These are phyloP conservation scores for Pseudogymnoascus sp. DNA, from an alignment of 2,329 filamentous ascomycete genomes.

Conservation along the genomic window DNA sequence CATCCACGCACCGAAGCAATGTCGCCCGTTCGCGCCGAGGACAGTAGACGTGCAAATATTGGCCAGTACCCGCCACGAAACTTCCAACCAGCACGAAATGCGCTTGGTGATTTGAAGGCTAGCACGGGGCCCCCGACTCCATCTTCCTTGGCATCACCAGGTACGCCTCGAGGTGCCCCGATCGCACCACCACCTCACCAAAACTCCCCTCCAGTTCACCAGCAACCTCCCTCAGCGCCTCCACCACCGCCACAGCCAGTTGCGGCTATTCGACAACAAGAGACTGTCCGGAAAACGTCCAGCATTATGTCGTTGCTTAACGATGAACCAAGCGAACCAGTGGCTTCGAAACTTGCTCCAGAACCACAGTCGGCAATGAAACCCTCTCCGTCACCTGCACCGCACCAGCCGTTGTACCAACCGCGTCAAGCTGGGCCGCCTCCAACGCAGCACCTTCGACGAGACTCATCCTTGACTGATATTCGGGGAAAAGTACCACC, in stretches of 20 bases:
- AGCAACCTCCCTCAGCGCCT: conserved; percentile 11
- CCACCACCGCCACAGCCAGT: conserved; percentile 24
- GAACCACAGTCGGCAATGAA: conserved; percentile 14
- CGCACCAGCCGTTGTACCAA: conserved; percentile 27
- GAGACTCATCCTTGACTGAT: conserved; percentile 25
- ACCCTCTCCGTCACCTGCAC: conserved; percentile 24
- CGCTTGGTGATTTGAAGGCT: conserved; percentile 21
- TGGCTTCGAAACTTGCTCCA: conserved; percentile 15
- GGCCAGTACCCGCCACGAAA: conserved; percentile 24
- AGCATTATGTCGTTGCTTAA: conserved; percentile 57
- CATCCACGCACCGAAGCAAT: conserved; percentile 22
- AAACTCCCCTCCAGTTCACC: conserved; percentile 11
- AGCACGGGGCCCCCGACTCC: conserved; percentile 19
- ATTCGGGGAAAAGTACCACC: conserved; percentile 21
- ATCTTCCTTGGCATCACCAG: conserved; percentile 21
- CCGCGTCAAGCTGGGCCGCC: conserved; percentile 23
- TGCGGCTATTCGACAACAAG: conserved; percentile 34
- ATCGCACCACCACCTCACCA: conserved; percentile 22
- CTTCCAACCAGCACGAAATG: conserved; percentile 19
- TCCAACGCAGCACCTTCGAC: conserved; percentile 23
- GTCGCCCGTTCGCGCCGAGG: conserved; percentile 11
- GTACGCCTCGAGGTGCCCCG: conserved; percentile 20
- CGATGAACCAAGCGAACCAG: conserved; percentile 45
- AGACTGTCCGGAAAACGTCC: conserved; percentile 51
- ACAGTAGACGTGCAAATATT: conserved; percentile 21